Conservation (phyloP, 2,329 filamentous ascomycete species). For the Phyllosticta citrichinensis region DNA sequence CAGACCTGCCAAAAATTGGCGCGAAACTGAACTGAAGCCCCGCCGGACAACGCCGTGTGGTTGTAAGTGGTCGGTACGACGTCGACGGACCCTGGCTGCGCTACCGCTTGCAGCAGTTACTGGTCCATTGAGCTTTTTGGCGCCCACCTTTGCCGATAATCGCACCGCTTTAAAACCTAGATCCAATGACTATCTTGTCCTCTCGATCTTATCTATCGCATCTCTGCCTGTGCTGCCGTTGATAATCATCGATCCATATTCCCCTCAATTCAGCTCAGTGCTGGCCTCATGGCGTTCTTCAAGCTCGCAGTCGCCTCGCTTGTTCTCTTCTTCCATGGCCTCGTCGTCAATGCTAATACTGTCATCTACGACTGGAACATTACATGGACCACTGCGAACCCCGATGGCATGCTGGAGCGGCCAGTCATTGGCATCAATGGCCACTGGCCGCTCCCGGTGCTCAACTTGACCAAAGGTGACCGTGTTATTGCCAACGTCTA, state of each 20-base stretch:
- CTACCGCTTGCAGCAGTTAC: neutral
- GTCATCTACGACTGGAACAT: conserved; percentile 57
- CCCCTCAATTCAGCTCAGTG: neutral
- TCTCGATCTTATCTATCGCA: neutral
- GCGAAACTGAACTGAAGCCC: neutral
- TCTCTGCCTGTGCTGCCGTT: neutral
- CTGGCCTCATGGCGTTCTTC: neutral
- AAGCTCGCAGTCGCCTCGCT: neutral
- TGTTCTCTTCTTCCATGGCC: neutral
- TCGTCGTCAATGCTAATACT: conserved; percentile 19
- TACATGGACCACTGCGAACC: conserved; percentile 61
- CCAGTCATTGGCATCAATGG: conserved; percentile 67
- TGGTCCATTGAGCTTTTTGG: neutral
- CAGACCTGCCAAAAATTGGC: neutral
- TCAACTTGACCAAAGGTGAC: conserved; percentile 53
- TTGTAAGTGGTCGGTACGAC: neutral
- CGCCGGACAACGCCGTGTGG: neutral
- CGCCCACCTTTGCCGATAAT: neutral
- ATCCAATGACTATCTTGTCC: neutral
- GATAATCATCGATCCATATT: neutral
- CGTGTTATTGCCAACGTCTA: conserved; percentile 45
- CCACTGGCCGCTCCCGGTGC: conserved; percentile 60
- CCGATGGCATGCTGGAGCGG: conserved; percentile 52
- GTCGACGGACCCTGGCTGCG: neutral
- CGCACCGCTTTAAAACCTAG: neutral